Conservation (phyloP, 1,284 basidiomycete species). For the Vanrija sp. region DNA sequence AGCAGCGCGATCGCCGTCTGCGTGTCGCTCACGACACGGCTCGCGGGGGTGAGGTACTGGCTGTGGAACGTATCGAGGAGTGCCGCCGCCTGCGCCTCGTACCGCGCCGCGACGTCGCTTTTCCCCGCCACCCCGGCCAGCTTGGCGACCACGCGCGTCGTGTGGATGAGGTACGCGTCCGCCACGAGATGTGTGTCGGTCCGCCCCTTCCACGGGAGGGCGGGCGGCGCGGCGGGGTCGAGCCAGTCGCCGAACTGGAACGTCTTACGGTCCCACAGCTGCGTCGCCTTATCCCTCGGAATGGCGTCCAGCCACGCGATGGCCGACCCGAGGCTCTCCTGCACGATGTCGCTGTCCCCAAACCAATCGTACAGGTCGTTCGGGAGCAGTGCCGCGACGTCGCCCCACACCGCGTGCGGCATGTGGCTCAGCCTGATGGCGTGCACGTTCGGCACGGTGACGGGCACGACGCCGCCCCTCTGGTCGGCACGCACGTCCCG, state of each 20-base stretch:
- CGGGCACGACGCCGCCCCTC: neutral
- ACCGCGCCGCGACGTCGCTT: slow-evolving; percentile 5
- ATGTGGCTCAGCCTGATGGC: neutral
- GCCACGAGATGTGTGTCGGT: slow-evolving; percentile 21
- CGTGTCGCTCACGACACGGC: slow-evolving; percentile 12
- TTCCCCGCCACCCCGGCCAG: slow-evolving; percentile 17
- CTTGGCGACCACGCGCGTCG: slow-evolving; percentile 14
- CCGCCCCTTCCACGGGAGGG: slow-evolving; percentile 9
- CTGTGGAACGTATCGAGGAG: slow-evolving; percentile 1
- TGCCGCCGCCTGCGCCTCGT: slow-evolving; percentile 2
- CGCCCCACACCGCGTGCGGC: slow-evolving; percentile 19
- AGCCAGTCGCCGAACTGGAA: slow-evolving; percentile 26
- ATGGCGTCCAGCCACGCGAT: slow-evolving; percentile 23
- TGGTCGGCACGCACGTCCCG: slow-evolving; percentile 28
- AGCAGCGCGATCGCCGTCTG: slow-evolving; percentile 13
- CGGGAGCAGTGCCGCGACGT: slow-evolving; percentile 21
- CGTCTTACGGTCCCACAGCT: slow-evolving; percentile 12
- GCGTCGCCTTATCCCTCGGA: slow-evolving; percentile 1
- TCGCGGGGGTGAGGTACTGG: slow-evolving; percentile 14
- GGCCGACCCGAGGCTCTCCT: slow-evolving; percentile 14
- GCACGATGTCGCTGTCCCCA: slow-evolving; percentile 13
- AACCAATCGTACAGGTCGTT: slow-evolving; percentile 11
- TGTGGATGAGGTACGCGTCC: slow-evolving; percentile 31
- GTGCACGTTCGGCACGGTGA: neutral
- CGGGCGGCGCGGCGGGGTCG: slow-evolving; percentile 17